Base-by-base conservation (phyloP, 768 basidiomycete species). In the Grammothele lineata region DNA sequence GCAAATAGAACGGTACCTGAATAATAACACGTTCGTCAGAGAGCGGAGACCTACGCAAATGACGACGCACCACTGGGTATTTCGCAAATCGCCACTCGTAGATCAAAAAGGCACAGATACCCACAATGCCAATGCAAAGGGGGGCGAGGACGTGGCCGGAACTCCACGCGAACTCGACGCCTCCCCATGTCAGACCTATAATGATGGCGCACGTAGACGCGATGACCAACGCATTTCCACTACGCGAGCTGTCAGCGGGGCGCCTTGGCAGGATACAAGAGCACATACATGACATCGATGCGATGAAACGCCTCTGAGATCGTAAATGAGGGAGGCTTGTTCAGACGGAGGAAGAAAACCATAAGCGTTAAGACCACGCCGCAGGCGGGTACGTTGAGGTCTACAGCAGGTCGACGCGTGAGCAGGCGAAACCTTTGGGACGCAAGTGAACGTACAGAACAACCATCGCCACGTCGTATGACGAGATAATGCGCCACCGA, bases 401-500 rank as follows among this genome's bases (percentile, higher is more conserved):
- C 41, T 44, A 9, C 32, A 5, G 19, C n/a, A n/a, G n/a, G n/a
- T n/a, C n/a, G n/a, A n/a, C n/a, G n/a, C n/a, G n/a, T n/a, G n/a
- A n/a, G n/a, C n/a, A n/a, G n/a, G n/a, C n/a, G n/a, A n/a, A n/a
- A n/a, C n/a, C n/a, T n/a, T n/a, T n/a, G n/a, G n/a, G n/a, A n/a
- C n/a, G n/a, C 8, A 15, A 32, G n/a, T n/a, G n/a, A n/a, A n/a
- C n/a, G n/a, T n/a, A 51, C 50, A 50, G 38, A 50, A 50, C 2
- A 50, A 14, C 48, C 48, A 50, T 3, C 48, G 21, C 48, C 45
- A 47, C 10, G 14, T 7, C 5, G 22, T 38, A 10, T 17, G 5
- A 5, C 21, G 12, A 5, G 45, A 25, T 30, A 65, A 37, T 2
- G 57, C 54, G 1, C 62, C 65, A 18, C 63, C 61, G 5, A 63